These are phyloP conservation scores for Crassisporium funariophilum DNA, from an alignment of 768 basidiomycete genomes.

Conservation along the genomic window DNA sequence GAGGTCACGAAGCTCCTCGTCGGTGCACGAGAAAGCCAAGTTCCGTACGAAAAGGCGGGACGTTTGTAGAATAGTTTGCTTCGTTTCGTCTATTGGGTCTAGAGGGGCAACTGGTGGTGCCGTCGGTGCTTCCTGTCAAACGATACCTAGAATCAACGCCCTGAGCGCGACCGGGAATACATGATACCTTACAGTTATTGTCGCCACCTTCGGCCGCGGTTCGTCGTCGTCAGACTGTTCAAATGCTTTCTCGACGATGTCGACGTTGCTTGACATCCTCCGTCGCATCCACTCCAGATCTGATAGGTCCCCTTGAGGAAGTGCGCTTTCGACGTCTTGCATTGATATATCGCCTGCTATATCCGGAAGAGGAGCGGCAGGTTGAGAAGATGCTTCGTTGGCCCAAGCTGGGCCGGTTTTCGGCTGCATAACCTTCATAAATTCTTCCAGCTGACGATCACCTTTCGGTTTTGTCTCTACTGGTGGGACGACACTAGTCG, in stretches of 20 bases:
- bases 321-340: constrained; percentile 19
- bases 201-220: constrained; percentile 10
- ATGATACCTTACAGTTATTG: too few species aligned
- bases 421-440: constrained; percentile 75
- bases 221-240: constrained; percentile 66
- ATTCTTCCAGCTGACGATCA: constrained; percentile 59
- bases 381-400: constrained; percentile 40
- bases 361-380: constrained; percentile 8
- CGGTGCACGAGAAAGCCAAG: constrained; percentile 82
- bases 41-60: constrained; percentile 92
- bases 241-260: constrained; percentile 49
- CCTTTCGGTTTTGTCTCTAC: constrained; percentile 24
- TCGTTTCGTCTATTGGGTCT: constrained; percentile 37
- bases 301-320: constrained; percentile 44
- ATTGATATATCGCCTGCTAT: constrained; percentile 15
- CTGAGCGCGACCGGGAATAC: too few species aligned
- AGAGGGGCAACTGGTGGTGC: constrained; percentile 10
- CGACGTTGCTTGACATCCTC: constrained; percentile 55
- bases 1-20: constrained; percentile 63
- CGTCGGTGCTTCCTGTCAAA: not conserved
- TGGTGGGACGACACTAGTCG: constrained; percentile 6
- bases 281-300: constrained; percentile 78
- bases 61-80: constrained; percentile 67
- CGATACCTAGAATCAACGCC: too few species aligned
- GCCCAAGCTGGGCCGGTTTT: constrained; percentile 69